Conservation (phyloP, 176 grass and related monocot species). For the Hyparrhenia diplandra region DNA sequence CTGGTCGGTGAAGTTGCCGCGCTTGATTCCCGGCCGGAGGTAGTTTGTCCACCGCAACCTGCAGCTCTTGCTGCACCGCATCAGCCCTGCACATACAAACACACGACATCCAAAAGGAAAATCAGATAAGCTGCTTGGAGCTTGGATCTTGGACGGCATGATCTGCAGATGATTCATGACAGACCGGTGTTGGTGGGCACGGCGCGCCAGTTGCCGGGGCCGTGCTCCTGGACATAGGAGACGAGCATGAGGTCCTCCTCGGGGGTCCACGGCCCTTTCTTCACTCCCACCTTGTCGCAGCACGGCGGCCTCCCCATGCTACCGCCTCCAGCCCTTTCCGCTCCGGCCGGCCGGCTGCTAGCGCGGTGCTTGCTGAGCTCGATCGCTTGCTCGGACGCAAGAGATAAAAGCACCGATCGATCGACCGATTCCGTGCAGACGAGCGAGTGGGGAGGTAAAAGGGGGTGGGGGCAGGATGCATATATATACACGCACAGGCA, state of each 20-base stretch:
- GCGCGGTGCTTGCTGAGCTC: background rate
- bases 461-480: background rate
- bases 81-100: conserved; percentile 50
- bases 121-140: background rate
- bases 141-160: conserved; percentile 15
- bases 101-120: background rate
- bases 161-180: background rate
- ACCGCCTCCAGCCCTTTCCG: background rate
- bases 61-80: conserved; percentile 99
- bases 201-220: conserved; percentile 88
- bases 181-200: conserved; percentile 86
- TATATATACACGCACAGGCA: conserved; percentile 18
- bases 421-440: conserved; percentile 18
- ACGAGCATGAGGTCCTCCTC: conserved; percentile 95
- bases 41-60: conserved; percentile 98
- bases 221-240: conserved; percentile 93
- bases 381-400: background rate
- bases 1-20: conserved; percentile 86
- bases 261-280: conserved; percentile 98
- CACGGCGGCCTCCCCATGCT: conserved; percentile 91
- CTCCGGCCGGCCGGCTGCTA: background rate
- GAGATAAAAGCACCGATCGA: background rate
- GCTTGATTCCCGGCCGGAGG: conserved; percentile 92
- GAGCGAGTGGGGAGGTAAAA: conserved; percentile 39
- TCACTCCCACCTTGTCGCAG: conserved; percentile 86